These are phyloP conservation scores for Epichloe festucae DNA, from an alignment of 2,329 filamentous ascomycete genomes.

Conservation along the genomic window DNA sequence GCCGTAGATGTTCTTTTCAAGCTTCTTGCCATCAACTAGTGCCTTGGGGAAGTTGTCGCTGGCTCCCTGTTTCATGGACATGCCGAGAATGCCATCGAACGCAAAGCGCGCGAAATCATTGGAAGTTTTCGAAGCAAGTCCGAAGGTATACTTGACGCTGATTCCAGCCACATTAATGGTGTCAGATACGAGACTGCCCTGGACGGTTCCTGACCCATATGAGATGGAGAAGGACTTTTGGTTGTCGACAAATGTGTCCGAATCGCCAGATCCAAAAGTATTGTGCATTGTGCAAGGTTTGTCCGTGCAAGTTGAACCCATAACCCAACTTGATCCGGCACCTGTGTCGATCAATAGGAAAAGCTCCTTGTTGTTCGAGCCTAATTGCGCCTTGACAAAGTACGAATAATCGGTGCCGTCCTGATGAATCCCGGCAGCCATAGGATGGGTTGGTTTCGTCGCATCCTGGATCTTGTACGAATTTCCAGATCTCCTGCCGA, in stretches of 20 bases:
- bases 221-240: slow-evolving; percentile 47
- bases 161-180: slow-evolving; percentile 54
- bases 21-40: slow-evolving; percentile 40
- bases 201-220: slow-evolving; percentile 68
- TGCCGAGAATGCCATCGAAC: slow-evolving; percentile 77
- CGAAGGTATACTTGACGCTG: slow-evolving; percentile 53
- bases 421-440: slow-evolving; percentile 45
- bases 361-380: slow-evolving; percentile 38
- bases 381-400: slow-evolving; percentile 44
- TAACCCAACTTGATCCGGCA: slow-evolving; percentile 70
- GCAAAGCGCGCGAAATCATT: slow-evolving; percentile 65
- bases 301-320: slow-evolving; percentile 55
- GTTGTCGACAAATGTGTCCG: slow-evolving; percentile 45
- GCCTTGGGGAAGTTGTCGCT: slow-evolving; percentile 56
- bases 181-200: slow-evolving; percentile 54
- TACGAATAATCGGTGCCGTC: slow-evolving; percentile 56
- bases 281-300: slow-evolving; percentile 56
- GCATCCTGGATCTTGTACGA: slow-evolving; percentile 35
- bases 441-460: slow-evolving; percentile 27
- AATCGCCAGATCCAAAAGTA: slow-evolving; percentile 54
- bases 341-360: slow-evolving; percentile 56
- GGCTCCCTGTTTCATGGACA: slow-evolving; percentile 49
- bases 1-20: slow-evolving; percentile 54
- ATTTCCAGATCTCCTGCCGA: slow-evolving; percentile 26
- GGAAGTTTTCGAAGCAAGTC: slow-evolving; percentile 58